A percentile compares a stretch with the other conserved stretches of the same genome.
phyloP scores from a whole-genome alignment of 805 yeast genomes.

The Wickerhamomyces strasburgensis region DNA sequence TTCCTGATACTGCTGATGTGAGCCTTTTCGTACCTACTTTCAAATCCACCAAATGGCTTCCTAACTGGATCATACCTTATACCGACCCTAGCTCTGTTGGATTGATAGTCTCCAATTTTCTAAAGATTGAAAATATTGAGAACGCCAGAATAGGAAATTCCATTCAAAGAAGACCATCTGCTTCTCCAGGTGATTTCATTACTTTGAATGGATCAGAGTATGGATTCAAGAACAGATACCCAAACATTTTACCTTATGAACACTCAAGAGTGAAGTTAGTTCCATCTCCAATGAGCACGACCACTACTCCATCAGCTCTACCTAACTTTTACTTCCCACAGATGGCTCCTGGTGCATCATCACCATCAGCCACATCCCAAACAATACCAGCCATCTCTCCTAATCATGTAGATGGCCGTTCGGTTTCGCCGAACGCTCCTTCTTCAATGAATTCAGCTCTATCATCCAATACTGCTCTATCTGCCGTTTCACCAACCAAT shows the following conservation, averaged over 20 bases:
- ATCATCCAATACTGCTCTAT: background rate
- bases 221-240: slow-evolving; percentile 72
- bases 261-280: slow-evolving; percentile 28
- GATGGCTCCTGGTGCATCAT: slow-evolving; percentile 2
- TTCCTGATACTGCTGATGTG: slow-evolving; percentile 9
- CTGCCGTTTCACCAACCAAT: background rate
- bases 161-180: slow-evolving; percentile 13
- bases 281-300: slow-evolving; percentile 30
- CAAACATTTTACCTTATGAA: slow-evolving; percentile 65
- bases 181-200: slow-evolving; percentile 15
- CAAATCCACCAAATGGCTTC: slow-evolving; percentile 16
- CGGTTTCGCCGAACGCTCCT: too few relatives aligned
- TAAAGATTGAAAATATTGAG: slow-evolving; percentile 32
- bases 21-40: slow-evolving; percentile 12
- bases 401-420: too few relatives aligned
- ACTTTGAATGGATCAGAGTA: slow-evolving; percentile 53
- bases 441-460: too few relatives aligned
- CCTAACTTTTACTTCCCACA: slow-evolving; percentile 3
- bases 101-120: slow-evolving; percentile 25
- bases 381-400: slow-evolving; percentile 2
- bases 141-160: slow-evolving; percentile 23
- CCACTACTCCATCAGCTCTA: slow-evolving; percentile 7
- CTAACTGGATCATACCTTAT: slow-evolving; percentile 44
- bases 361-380: slow-evolving; percentile 26
- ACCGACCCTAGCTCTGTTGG: slow-evolving; percentile 20